Conservation (phyloP, 2,329 filamentous ascomycete species). For the Fusarium ambrosium region DNA sequence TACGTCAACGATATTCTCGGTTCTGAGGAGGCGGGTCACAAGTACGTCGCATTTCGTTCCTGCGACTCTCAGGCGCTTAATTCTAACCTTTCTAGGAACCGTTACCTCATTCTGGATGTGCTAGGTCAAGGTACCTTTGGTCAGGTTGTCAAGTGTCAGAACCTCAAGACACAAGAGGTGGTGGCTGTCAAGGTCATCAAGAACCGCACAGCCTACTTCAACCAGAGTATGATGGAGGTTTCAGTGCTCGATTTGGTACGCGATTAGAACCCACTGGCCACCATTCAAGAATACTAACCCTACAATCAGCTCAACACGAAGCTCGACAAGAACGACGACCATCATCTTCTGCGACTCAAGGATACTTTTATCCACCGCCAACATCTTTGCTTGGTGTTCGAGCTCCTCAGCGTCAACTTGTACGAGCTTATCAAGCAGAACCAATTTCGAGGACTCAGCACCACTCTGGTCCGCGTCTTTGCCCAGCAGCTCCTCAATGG, state of each 20-base stretch:
- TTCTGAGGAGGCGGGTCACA: conserved; percentile 97
- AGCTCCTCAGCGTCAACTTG: conserved; percentile 95
- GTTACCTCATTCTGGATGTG: conserved; percentile 96
- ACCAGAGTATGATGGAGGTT: conserved; percentile 99
- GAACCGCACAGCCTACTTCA: conserved; percentile 98
- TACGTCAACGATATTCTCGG: conserved; percentile 99
- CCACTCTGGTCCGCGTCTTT: conserved; percentile 95
- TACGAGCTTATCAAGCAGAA: conserved; percentile 99
- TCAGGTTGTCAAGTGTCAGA: conserved; percentile 99
- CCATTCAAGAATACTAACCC: conserved; percentile 42
- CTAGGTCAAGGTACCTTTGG: conserved; percentile 98
- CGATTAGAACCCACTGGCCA: neutral
- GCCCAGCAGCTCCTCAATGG: conserved; percentile 96
- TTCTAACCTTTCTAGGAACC: conserved; percentile 72
- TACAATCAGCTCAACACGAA: conserved; percentile 87
- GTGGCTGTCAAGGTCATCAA: conserved; percentile 99
- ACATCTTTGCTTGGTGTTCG: conserved; percentile 96
- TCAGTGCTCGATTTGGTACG: conserved; percentile 93
- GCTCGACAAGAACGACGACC: conserved; percentile 99
- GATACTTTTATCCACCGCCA: conserved; percentile 99
- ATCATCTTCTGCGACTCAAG: conserved; percentile 92
- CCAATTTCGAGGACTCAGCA: conserved; percentile 96
- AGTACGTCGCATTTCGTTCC: conserved; percentile 67
- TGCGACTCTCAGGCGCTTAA: conserved; percentile 11
- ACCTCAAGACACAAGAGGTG: conserved; percentile 97